Conservation (phyloP, 208 protist species). For the Sergeia podlipaevii region DNA sequence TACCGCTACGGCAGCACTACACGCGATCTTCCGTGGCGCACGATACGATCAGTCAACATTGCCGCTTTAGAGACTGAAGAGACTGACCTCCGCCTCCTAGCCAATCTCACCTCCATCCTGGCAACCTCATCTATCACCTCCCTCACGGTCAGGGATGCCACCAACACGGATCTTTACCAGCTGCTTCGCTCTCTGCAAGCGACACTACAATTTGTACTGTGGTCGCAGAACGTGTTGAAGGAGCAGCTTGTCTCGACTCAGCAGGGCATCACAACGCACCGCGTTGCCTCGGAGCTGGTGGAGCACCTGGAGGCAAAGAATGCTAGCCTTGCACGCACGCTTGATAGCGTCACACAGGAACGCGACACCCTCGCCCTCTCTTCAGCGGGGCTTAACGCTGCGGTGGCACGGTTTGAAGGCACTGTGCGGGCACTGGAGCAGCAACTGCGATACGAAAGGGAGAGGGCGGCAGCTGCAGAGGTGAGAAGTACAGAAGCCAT, state of each 20-base stretch:
- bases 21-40: conserved; percentile 50
- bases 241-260: conserved; percentile 52
- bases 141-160: conserved; percentile 25
- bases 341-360: conserved; percentile 28
- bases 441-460: conserved; percentile 44
- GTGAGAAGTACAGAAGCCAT: no score
- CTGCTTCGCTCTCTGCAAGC: conserved; percentile 59
- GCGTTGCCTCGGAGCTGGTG: conserved; percentile 43
- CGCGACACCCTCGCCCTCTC: conserved; percentile 39
- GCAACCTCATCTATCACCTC: conserved; percentile 25
- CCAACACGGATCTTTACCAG: conserved; percentile 59
- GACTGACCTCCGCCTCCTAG: conserved; percentile 68
- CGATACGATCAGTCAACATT: conserved; percentile 51
- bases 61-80: conserved; percentile 29
- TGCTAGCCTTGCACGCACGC: conserved; percentile 16
- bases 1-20: conserved; percentile 38
- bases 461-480: conserved; percentile 29
- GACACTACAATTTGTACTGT: conserved; percentile 74
- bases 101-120: conserved; percentile 50
- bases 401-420: conserved; percentile 36
- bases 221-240: conserved; percentile 78
- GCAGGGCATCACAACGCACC: conserved; percentile 24
- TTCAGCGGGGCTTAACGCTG: conserved; percentile 31
- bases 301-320: conserved; percentile 40
- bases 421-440: conserved; percentile 40